Base-by-base conservation (phyloP, 208 protist genomes). In the Wallacemonas collosoma region DNA sequence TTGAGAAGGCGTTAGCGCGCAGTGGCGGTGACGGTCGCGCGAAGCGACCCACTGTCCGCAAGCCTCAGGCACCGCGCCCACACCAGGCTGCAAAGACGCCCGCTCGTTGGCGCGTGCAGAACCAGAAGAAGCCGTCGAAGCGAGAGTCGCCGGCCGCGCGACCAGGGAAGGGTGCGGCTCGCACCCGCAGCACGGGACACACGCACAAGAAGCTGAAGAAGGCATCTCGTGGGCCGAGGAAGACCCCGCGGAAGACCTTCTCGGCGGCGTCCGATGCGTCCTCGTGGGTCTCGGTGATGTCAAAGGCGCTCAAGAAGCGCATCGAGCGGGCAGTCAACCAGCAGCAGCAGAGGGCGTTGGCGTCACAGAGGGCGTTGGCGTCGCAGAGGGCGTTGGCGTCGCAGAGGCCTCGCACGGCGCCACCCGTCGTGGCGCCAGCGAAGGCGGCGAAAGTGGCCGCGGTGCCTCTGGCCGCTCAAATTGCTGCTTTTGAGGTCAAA, bases 1-100 rank as follows among this genome's bases (percentile, higher is more conserved):
- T 82, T 39, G 64, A 69, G 39, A 58, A 68, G 14, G 64, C 68
- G 2, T 36, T 71, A 26, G 26, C 26, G 26, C 26, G 26, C 26
- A 26, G 26, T 26, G 26, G 26, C 26, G 26, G 26, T 26, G 26
- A 26, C 26, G 26, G 26, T 26, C 26, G 26, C 26, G 26, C 26
- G 26, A 26, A 26, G 26, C 26, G 26, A 26, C 26, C 26, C 26
- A 26, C 26, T 26, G 26, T 26, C 26, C 26, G 26, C 26, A 26
- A 26, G 26, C 26, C 26, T 6, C 45, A 6, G 45, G 45, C 45
- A 50, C 45, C 8, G 8, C 45, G 12, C 45, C 8, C 45, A 50
- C 53, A 17, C 53, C 11, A 57, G 9, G 17, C 53, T 6, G 53
- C 53, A 8, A 57, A 57, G 53, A 57, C 11, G 53, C 11, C 53